Evolutionary conservation across 306 rosid genomes (phyloP), one percentile per base, ranked within the genome.

Genomic region (Cicer pinnatifidum): DNA sequence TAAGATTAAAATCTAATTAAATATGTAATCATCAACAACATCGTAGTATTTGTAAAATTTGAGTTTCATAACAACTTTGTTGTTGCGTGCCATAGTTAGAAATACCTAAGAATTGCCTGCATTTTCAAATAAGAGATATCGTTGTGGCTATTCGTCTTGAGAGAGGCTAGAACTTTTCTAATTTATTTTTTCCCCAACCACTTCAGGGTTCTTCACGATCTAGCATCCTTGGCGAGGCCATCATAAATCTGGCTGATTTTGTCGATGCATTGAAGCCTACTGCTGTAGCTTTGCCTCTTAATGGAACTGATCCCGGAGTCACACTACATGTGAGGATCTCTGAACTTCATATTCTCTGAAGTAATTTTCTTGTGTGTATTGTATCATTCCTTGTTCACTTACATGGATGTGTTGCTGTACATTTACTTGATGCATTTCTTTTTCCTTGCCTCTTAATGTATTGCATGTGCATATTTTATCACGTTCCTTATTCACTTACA

Each of bases 191-290:
- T 75, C 68, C 79, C 71, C 78, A 66, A 79, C 81, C 76, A 64
- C 78, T 73, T 73, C 73, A 95, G 99, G 99, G 99, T 77, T 90
- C 99, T 41, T 88, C 99, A 28, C 85, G 97, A 72, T 90, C 99
- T 77, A 90, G 93, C 86, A 89, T 91, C 75, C 99, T 95, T 69
- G 99, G 99, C 0, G 99, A 95, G 85, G 86, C 89, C 73, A 81
- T 67, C 71, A 87, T 95, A 86, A 85, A 95, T 81, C 91, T 95
- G 72, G 93, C 96, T 82, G 93, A 95, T 84, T 91, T 87, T 80
- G 97, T 88, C 50, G 96, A 95, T 79, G 99, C 99, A 40, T 85
- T 82, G 84, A 91, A 91, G 88, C 99, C 99, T 73, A 86, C 83
- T 41, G 87, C 86, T 62, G 80, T 87, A 33, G 81, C 91, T 39